These are phyloP conservation scores for Triticum monococcum DNA, from an alignment of 176 grass and related monocot genomes.

Conservation along the genomic window DNA sequence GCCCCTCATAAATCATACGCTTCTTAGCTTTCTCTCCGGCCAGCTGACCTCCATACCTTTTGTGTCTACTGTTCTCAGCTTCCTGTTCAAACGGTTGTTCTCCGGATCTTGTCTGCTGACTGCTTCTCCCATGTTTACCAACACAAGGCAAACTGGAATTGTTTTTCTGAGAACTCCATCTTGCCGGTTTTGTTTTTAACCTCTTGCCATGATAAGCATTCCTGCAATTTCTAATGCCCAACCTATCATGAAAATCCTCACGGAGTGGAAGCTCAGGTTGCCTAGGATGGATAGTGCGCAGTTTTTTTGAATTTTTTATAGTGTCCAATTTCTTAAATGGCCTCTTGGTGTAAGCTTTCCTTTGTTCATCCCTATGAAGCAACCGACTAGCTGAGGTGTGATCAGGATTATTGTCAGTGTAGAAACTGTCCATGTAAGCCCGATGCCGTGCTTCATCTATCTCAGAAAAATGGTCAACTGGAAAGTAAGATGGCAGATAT, in stretches of 20 bases:
- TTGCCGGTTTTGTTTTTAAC: slow-evolving; percentile 19
- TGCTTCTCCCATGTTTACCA: background rate
- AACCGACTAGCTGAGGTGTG: background rate
- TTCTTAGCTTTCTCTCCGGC: slow-evolving; percentile 8
- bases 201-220: slow-evolving; percentile 11
- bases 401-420: slow-evolving; percentile 18
- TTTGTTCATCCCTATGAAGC: slow-evolving; percentile 8
- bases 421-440: slow-evolving; percentile 1
- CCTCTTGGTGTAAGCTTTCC: slow-evolving; percentile 3
- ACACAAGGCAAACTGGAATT: background rate
- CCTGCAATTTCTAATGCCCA: background rate
- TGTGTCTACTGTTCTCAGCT: background rate
- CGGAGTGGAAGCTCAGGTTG: slow-evolving; percentile 11
- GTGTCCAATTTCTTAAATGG: background rate
- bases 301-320: too few relatives aligned
- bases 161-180: background rate
- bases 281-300: background rate
- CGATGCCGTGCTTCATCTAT: slow-evolving; percentile 19
- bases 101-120: background rate
- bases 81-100: slow-evolving; percentile 2
- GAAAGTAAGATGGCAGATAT: slow-evolving; percentile 9
- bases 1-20: background rate
- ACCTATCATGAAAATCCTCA: slow-evolving; percentile 13
- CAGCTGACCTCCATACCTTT: slow-evolving; percentile 27
- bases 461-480: slow-evolving; percentile 17